Base-by-base conservation (phyloP, 2,329 filamentous ascomycete genomes). In the Aspergillus intermedius region DNA sequence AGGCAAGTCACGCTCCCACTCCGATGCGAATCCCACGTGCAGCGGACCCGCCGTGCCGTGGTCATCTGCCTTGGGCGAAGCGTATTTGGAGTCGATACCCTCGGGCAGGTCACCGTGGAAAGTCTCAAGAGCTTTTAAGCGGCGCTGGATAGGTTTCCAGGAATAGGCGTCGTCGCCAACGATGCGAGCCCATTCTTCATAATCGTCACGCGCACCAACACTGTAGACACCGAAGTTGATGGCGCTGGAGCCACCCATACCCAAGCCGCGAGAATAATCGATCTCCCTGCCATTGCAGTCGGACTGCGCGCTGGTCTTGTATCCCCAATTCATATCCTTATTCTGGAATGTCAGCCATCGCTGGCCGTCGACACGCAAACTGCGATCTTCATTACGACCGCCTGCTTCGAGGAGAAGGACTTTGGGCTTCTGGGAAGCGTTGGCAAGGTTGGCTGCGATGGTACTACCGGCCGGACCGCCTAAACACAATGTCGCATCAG, bases 321-420 rank as follows among this genome's bases (percentile, higher is more conserved):
- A 80, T 3, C 73, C 72, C 69, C 73, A 80, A 56, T 79, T 80
- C 53, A 82, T 65, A 8, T 73, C 68, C 5, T 68, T 67, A 34
- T 77, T 74, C 54, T 68, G 64, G 37, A 77, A 76, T 0, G 77
- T 78, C 2, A 70, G 45, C 55, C 76, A 86, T 44, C 81, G 74
- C 55, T 84, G 73, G n/a, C 73, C 78, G 43, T 75, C 73, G 12
- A 78, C 71, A 2, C 76, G 74, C 7, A 77, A 66, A 6, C 68
- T 61, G 4, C 61, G 66, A 48, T 77, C 73, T 1, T 74, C 70
- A 42, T 81, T 78, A 6, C 59, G 55, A 2, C 70, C 66, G 10
- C 83, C 83, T 1, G 81, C 82, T 64, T 86, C 82, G 3, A 86
- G 65, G 1, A 86, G 71, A 2, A 85, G 73, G 1, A 86, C 75